A percentile compares a stretch with the other conserved stretches of the same genome.
These are phyloP conservation scores for Haematococcus lacustris DNA, from an alignment of 139 green algal genomes.

Conservation along the genomic window DNA sequence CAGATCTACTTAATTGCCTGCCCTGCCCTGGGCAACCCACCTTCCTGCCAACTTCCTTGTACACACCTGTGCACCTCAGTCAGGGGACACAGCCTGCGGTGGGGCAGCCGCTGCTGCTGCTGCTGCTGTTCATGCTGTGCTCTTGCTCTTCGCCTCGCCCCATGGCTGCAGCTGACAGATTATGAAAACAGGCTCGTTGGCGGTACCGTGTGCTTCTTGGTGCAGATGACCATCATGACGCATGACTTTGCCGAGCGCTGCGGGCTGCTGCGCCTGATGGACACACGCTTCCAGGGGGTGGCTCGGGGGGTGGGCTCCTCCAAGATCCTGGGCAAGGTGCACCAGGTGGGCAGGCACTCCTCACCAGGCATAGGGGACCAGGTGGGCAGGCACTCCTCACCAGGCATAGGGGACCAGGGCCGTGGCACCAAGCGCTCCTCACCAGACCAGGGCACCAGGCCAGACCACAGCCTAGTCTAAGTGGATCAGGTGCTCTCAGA, in stretches of 20 bases:
- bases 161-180: slow-evolving; percentile 48
- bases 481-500: too few relatives aligned
- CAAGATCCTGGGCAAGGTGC: slow-evolving; percentile 85
- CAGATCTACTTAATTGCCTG: background rate
- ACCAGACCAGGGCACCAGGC: too few relatives aligned
- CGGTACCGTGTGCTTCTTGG: background rate
- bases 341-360: slow-evolving; percentile 62
- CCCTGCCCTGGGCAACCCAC: too few relatives aligned
- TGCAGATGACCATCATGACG: slow-evolving; percentile 11
- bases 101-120: background rate
- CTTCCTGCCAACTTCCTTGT: too few relatives aligned
- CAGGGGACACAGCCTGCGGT: background rate
- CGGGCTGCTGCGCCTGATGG: slow-evolving; percentile 77
- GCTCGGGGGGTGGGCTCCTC: slow-evolving; percentile 81
- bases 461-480: too few relatives aligned
- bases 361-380: too few relatives aligned
- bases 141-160: background rate
- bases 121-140: background rate
- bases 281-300: slow-evolving; percentile 81
- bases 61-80: too few relatives aligned
- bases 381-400: too few relatives aligned
- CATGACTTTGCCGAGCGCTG: slow-evolving; percentile 59
- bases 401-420: too few relatives aligned
- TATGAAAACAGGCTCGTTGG: slow-evolving; percentile 16
- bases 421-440: too few relatives aligned